These are phyloP conservation scores for Chalara sp. DNA, from an alignment of 2,329 filamentous ascomycete species.

Conservation along the genomic window DNA sequence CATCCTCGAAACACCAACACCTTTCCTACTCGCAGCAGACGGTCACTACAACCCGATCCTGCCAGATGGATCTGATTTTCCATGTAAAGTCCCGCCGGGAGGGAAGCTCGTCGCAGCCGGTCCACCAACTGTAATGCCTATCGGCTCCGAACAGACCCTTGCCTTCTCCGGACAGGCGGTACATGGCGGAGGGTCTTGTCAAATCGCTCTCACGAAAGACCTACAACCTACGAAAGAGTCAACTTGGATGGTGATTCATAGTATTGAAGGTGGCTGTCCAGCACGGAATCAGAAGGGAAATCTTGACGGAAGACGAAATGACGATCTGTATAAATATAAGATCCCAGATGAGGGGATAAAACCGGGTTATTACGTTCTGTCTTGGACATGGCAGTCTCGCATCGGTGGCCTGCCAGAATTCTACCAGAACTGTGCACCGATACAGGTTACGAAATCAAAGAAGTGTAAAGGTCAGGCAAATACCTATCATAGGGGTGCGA, in stretches of 20 bases:
- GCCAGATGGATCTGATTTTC: conserved; percentile 60
- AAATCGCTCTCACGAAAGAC: conserved; percentile 80
- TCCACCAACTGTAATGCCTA: conserved; percentile 51
- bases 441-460: conserved; percentile 52
- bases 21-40: too few relatives aligned
- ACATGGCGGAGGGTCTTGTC: conserved; percentile 90
- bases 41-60: conserved; percentile 44
- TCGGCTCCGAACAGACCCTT: conserved; percentile 56
- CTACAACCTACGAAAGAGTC: conserved; percentile 56
- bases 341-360: conserved; percentile 37
- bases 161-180: conserved; percentile 65
- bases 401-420: conserved; percentile 81
- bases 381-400: conserved; percentile 94
- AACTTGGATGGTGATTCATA: conserved; percentile 85
- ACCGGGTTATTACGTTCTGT: conserved; percentile 70
- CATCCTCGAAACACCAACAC: too few relatives aligned
- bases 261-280: conserved; percentile 81
- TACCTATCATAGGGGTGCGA: conserved; percentile 32
- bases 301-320: conserved; percentile 26
- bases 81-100: conserved; percentile 64
- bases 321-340: conserved; percentile 21
- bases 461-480: conserved; percentile 31
- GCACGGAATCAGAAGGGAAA: conserved; percentile 51
- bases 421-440: conserved; percentile 92
- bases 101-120: conserved; percentile 37